Evolutionary conservation across 169 alveolate species (phyloP).

Genomic region (Plasmodium coatneyi): DNA sequence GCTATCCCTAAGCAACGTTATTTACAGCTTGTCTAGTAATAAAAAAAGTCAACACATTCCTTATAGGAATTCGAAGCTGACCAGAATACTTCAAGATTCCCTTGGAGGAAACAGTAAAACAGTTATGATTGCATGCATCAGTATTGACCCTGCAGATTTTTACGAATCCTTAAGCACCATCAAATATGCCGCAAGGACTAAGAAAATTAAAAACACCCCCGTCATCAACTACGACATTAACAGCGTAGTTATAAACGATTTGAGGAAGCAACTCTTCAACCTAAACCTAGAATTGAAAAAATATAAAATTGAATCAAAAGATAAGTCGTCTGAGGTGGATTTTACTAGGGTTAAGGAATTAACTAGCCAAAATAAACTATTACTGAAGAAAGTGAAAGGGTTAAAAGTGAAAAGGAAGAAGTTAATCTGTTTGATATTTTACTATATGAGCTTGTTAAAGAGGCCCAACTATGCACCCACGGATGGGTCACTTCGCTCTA

Average conservation of each 20-base stretch:
- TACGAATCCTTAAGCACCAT: slow-evolving; percentile 90
- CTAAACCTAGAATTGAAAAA: slow-evolving; percentile 50
- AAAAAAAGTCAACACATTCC: slow-evolving; percentile 84
- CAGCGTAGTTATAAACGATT: slow-evolving; percentile 35
- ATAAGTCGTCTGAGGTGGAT: slow-evolving; percentile 1
- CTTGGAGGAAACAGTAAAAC: slow-evolving; percentile 94
- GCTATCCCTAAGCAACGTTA: slow-evolving; percentile 51
- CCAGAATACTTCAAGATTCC: slow-evolving; percentile 91
- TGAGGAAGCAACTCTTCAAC: slow-evolving; percentile 26
- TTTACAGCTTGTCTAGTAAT: slow-evolving; percentile 73
- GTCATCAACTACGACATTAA: slow-evolving; percentile 87
- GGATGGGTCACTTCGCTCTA: background rate
- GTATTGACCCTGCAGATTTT: slow-evolving; percentile 89
- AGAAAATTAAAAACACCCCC: slow-evolving; percentile 91
- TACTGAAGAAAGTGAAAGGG: slow-evolving; percentile 21
- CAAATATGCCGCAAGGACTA: slow-evolving; percentile 91
- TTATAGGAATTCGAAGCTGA: slow-evolving; percentile 90
- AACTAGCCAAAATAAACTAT: slow-evolving; percentile 20
- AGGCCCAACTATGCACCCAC: background rate
- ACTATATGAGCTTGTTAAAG: slow-evolving; percentile 26
- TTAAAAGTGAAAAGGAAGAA: slow-evolving; percentile 29
- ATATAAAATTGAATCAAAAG: slow-evolving; percentile 34
- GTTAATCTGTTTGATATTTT: slow-evolving; percentile 32
- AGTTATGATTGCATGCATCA: slow-evolving; percentile 91
- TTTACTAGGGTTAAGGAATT: slow-evolving; percentile 12